Conservation (phyloP, 805 yeast species). For the Tetrapisispora phaffii region DNA sequence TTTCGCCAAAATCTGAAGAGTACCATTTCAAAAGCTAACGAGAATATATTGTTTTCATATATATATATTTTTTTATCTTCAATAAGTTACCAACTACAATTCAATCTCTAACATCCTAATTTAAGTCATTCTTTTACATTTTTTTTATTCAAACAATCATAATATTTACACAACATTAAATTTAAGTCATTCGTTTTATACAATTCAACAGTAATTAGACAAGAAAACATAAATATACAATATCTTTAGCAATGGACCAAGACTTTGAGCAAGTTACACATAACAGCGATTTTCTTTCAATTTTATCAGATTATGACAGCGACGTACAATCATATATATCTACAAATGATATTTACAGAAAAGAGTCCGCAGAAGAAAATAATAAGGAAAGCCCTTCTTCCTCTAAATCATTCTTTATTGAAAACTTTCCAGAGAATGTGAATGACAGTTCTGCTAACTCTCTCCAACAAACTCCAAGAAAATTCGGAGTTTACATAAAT, state of each 20-base stretch:
- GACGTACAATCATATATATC: not conserved
- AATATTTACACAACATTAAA: no score
- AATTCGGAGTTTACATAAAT: not conserved
- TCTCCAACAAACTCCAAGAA: not conserved
- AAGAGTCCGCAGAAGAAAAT: not conserved
- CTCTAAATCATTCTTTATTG: not conserved
- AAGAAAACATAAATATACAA: not conserved
- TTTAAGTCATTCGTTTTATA: not conserved
- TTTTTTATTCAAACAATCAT: not conserved
- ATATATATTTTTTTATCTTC: not conserved
- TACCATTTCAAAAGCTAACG: not conserved
- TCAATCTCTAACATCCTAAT: not conserved
- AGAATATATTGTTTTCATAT: not conserved
- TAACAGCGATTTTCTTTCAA: not conserved
- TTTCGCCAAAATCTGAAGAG: no score
- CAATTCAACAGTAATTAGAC: not conserved
- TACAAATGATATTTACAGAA: no score
- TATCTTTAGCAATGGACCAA: not conserved
- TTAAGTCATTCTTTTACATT: not conserved
- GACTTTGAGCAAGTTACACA: not conserved
- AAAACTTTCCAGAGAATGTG: not conserved
- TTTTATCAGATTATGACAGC: conserved; percentile 1
- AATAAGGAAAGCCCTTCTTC: not conserved
- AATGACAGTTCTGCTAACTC: not conserved
- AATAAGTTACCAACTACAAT: not conserved